Base-by-base conservation (phyloP, 306 rosid species). In the Acacia melanoxylon region DNA sequence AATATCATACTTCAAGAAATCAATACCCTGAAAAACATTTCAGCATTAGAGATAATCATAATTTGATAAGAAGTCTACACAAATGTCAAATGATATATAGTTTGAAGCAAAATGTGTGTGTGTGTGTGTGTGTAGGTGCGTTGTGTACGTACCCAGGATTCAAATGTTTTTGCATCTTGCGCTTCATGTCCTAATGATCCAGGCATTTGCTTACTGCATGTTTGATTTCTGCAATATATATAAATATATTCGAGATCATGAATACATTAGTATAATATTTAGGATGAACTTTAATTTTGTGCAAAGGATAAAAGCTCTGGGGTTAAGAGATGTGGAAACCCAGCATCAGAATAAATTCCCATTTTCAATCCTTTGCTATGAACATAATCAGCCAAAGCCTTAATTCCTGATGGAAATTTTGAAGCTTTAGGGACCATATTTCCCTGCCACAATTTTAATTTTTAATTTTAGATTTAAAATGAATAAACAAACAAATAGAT, bases 291-390 rank as follows among this genome's bases (percentile, higher is more conserved):
- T 51, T 51, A 51, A 14, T 62, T 62, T 27, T 27, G 19, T 13
- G 33, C 15, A 59, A 14, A 4, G 17, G 7, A 63, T 27, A 8
- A 29, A 61, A 63, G 41, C 0, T 29, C 0, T 14, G 5, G 9
- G 20, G n/a, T 63, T 6, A 80, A 27, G 20, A 74, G 20, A 76
- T n/a, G 27, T n/a, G 27, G 12, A 58, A 22, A 91, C 97, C 98
- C 98, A 17, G 97, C 94, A 88, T 91, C 94, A 35, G 98, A 93
- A 75, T 93, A 91, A 20, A 93, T 89, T 61, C 96, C 98, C 68
- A 93, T 80, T 82, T 91, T 91, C 37, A 93, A 82, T 62, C 93
- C 98, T 78, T 88, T 91, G 71, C 81, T 54, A 37, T 93, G 98
- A 48, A 93, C 97, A 85, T 93, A 91, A 76, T 93, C 92, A 56